Conservation (phyloP, 2,329 filamentous ascomycete genomes). For the Penicillium aurantiogriseum region DNA sequence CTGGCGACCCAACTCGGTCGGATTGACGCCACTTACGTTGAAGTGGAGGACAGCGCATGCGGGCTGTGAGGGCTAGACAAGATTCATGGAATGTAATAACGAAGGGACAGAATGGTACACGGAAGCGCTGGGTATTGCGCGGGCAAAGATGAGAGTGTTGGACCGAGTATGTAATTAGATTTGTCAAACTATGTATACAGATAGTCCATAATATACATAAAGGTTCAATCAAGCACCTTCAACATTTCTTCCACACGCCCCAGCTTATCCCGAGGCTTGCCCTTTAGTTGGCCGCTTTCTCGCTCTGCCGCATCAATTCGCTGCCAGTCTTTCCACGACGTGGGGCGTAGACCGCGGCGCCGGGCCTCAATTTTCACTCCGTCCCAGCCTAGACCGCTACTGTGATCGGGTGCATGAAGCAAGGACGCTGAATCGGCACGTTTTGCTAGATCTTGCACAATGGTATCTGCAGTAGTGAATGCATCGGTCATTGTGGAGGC, state of each 20-base stretch:
- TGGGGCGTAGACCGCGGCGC: conserved; percentile 56
- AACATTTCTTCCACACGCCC: conserved; percentile 59
- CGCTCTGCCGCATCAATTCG: conserved; percentile 78
- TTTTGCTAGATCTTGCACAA: conserved; percentile 71
- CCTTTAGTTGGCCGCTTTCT: conserved; percentile 61
- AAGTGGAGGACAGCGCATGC: conserved; percentile 19
- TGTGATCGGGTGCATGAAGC: conserved; percentile 43
- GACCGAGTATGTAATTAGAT: not conserved
- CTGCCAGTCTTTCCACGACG: conserved; percentile 84
- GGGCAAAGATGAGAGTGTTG: not conserved
- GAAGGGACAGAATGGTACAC: not conserved
- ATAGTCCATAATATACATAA: conserved; percentile 11
- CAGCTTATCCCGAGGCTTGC: conserved; percentile 76
- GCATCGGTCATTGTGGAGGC: conserved; percentile 95
- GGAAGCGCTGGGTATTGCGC: not conserved
- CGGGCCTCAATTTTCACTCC: conserved; percentile 64
- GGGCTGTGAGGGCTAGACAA: conserved; percentile 8
- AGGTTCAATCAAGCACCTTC: conserved; percentile 33
- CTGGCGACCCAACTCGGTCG: conserved; percentile 47
- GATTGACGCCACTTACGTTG: conserved; percentile 34
- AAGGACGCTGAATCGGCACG: conserved; percentile 39
- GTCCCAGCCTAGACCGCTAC: conserved; percentile 68
- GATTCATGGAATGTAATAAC: not conserved
- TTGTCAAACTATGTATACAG: not conserved
- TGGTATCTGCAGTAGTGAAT: conserved; percentile 81